These are phyloP conservation scores for Corrigiola litoralis DNA, from an alignment of 179 eudicot genomes.

Conservation along the genomic window DNA sequence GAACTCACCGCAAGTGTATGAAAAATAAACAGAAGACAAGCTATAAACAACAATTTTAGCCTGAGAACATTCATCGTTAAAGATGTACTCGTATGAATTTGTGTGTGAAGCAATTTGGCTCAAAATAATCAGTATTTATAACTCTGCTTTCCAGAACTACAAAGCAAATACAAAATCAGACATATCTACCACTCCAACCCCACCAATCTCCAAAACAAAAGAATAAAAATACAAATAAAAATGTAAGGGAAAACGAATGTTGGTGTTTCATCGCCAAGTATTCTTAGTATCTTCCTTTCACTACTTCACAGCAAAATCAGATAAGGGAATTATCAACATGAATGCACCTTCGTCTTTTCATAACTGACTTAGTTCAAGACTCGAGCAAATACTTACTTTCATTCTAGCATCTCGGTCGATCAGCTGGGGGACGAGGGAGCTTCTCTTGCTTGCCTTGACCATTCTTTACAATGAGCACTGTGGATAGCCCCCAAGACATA, in stretches of 20 bases:
- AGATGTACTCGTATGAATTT: no score
- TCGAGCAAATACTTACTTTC: neutral
- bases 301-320: neutral
- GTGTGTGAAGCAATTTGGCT: no score
- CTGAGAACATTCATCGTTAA: no score
- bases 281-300: neutral
- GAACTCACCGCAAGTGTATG: no score
- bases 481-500: slow-evolving; percentile 60
- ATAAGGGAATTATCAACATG: neutral
- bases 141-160: no score
- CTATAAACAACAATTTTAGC: no score
- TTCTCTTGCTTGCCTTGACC: slow-evolving; percentile 49
- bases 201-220: no score
- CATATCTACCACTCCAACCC: no score
- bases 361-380: slow-evolving; percentile 5
- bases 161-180: no score
- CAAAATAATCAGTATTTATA: no score
- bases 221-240: no score
- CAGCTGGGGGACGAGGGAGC: slow-evolving; percentile 59
- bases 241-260: neutral
- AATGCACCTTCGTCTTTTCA: neutral
- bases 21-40: no score
- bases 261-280: neutral
- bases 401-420: slow-evolving; percentile 50
- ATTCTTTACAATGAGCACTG: slow-evolving; percentile 57